Conservation (phyloP, 441 rosid species). For the Flueggea neowawraea region DNA sequence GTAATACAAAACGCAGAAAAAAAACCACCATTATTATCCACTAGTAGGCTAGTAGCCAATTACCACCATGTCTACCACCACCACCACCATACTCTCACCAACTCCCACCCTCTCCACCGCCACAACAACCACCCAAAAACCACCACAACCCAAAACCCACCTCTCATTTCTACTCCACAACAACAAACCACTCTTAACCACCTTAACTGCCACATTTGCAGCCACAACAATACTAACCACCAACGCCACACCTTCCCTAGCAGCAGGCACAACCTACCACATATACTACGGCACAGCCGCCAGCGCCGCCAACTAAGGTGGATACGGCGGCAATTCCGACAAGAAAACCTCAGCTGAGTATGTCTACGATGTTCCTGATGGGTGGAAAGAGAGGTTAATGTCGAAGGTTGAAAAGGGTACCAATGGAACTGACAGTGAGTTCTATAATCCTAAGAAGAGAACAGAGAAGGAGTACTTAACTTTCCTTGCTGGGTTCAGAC, state of each 20-base stretch:
- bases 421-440: slow-evolving; percentile 90
- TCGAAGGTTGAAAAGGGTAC: slow-evolving; percentile 98
- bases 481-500: slow-evolving; percentile 65
- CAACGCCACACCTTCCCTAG: slow-evolving; percentile 37
- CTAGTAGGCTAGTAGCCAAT: no score
- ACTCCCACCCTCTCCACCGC: slow-evolving; percentile 40
- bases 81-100: slow-evolving; percentile 31
- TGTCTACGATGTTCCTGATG: slow-evolving; percentile 83
- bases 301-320: slow-evolving; percentile 92
- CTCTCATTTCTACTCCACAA: slow-evolving; percentile 18
- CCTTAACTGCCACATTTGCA: slow-evolving; percentile 45
- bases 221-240: slow-evolving; percentile 52
- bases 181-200: no score
- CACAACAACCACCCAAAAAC: slow-evolving; percentile 25
- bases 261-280: slow-evolving; percentile 40
- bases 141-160: slow-evolving; percentile 24
- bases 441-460: slow-evolving; percentile 84
- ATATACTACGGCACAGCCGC: slow-evolving; percentile 93
- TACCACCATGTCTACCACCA: no score
- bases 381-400: slow-evolving; percentile 87
- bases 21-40: no score
- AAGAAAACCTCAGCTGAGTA: slow-evolving; percentile 86
- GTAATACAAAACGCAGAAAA: no score
- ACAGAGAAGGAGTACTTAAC: slow-evolving; percentile 82
- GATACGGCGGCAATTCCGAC: slow-evolving; percentile 87